Conservation (phyloP, 2,329 filamentous ascomycete species). For the Intubia oerlemansii region DNA sequence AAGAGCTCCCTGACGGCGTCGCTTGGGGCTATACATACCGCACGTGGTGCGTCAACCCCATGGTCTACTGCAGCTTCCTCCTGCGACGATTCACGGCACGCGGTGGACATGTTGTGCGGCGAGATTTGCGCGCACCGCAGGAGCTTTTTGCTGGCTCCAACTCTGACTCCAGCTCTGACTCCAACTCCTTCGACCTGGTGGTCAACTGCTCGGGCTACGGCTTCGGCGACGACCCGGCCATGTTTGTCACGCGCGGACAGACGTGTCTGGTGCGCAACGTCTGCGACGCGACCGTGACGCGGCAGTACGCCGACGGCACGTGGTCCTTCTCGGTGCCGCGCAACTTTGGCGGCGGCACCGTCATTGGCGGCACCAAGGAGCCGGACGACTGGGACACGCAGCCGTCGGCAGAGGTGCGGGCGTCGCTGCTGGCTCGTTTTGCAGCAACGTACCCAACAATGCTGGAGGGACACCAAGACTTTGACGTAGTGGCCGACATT, state of each 20-base stretch:
- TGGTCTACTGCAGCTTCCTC: slow-evolving; percentile 28
- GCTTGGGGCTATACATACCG: slow-evolving; percentile 27
- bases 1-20: slow-evolving; percentile 18
- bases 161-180: no score
- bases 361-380: slow-evolving; percentile 46
- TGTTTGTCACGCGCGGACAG: slow-evolving; percentile 25
- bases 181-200: no score
- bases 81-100: slow-evolving; percentile 18
- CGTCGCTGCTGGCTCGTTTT: slow-evolving; percentile 20
- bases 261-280: slow-evolving; percentile 22
- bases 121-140: slow-evolving; percentile 15
- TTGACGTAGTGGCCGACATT: slow-evolving; percentile 15
- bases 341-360: slow-evolving; percentile 37
- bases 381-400: slow-evolving; percentile 29
- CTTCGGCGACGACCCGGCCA: slow-evolving; percentile 15
- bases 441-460: slow-evolving; percentile 16
- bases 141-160: slow-evolving; percentile 18
- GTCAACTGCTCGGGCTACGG: slow-evolving; percentile 25
- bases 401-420: slow-evolving; percentile 24
- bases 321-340: slow-evolving; percentile 44
- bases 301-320: slow-evolving; percentile 38
- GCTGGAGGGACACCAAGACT: slow-evolving; percentile 7
- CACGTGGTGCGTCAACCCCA: slow-evolving; percentile 32
- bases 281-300: slow-evolving; percentile 25
- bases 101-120: slow-evolving; percentile 15